A percentile compares a stretch with the other conserved stretches of the same genome.
Conservation (phyloP, 73 alveolate species). For the Halteria grandinella region DNA sequence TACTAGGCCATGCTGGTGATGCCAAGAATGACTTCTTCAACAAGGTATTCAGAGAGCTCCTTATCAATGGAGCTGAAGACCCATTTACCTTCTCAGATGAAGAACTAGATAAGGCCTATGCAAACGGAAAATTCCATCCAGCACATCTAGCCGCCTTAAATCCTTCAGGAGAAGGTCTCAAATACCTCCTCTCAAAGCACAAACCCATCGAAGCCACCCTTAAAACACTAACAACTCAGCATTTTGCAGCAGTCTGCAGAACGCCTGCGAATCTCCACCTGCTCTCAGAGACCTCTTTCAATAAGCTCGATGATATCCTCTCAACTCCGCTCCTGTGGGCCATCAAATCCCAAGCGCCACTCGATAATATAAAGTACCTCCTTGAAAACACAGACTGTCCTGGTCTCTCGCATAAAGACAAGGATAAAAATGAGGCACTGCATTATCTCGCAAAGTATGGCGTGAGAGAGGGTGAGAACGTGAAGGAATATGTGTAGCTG, state of each 20-base stretch:
- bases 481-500: conserved; percentile 57
- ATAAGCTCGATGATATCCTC: conserved; percentile 79
- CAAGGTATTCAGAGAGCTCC: not conserved
- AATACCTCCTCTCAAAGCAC: not conserved
- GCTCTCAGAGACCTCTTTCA: not conserved
- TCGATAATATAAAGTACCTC: conserved; percentile 73
- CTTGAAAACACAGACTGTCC: conserved; percentile 55
- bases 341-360: conserved; percentile 69
- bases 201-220: not conserved
- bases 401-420: conserved; percentile 73
- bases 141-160: conserved; percentile 27
- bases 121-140: not conserved
- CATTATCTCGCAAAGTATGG: conserved; percentile 92
- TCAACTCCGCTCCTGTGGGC: conserved; percentile 92
- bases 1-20: conserved; percentile 5
- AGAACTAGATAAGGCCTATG: not conserved
- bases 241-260: conserved; percentile 15
- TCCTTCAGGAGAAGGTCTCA: conserved; percentile 26
- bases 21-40: conserved; percentile 8
- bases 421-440: conserved; percentile 81
- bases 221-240: not conserved
- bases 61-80: conserved; percentile 4
- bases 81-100: not conserved
- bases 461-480: conserved; percentile 63
- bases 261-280: not conserved